Base-by-base conservation (phyloP, 2,329 filamentous ascomycete genomes). In the Arthroderma uncinatum region DNA sequence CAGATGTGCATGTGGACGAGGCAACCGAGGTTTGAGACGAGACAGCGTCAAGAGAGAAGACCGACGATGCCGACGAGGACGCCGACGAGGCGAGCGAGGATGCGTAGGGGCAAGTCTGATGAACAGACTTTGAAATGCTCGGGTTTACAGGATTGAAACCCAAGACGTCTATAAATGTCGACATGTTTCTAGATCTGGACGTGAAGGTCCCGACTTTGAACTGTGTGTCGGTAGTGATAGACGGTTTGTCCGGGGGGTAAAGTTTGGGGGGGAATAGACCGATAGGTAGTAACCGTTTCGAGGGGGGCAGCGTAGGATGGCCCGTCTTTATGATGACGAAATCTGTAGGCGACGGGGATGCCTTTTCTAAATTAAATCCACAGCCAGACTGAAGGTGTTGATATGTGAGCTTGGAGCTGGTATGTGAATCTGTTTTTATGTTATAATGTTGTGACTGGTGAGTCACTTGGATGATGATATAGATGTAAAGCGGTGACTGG, bases 41-140 rank as follows among this genome's bases (percentile, higher is more conserved):
- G 54, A 78, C 67, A 40, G 72, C 70, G 67, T 82, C 80, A 66
- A 86, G 79, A 63, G 89, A 93, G 78, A 89, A 93, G 65, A 89
- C 79, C 34, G 88, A 93, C 57, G 83, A 82, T 58, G 85, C 81
- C 19, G 87, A 90, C 64, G 86, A 87, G 57, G 87, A 89, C 58
- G 86, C 82, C 64, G 86, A 87, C 57, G 85, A 85, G 67, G 84
- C 82, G 77, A 89, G 75, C 42, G 85, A 84, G 59, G 83, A 81
- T 69, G 81, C 82, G 73, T 89, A 91, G 62, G 44, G 44, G 66
- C 68, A 66, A 63, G 68, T 66, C 56, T 67, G 65, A 61, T 66
- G 70, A 71, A 67, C 66, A 52, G 53, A 34, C 57, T 68, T 65
- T 62, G 67, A 65, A 61, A 64, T 61, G 59, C 67, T 63, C 62